Percentiles rank a stretch among this genome's conserved stretches.
Conservation (phyloP, 1,139 yeast genomes). For the Candida freyschussii region DNA sequence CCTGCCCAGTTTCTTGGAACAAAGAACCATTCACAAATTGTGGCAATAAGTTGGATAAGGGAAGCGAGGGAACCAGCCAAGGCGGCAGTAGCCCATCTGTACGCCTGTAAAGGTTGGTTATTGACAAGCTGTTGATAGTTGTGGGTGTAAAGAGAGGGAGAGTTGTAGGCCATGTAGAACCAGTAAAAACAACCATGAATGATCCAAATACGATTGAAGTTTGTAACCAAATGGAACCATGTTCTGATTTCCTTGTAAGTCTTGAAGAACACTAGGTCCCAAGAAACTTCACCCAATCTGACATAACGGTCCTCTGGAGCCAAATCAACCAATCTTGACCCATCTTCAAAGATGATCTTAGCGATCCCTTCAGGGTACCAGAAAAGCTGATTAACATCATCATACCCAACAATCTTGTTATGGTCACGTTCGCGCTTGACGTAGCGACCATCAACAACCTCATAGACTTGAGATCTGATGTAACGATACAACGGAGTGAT, state of each 20-base stretch:
- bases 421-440: slow-evolving; percentile 98
- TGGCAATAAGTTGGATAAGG: slow-evolving; percentile 78
- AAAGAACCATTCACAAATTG: slow-evolving; percentile 89
- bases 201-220: slow-evolving; percentile 97
- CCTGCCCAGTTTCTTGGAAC: slow-evolving; percentile 99
- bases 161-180: slow-evolving; percentile 91
- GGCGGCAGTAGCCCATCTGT: slow-evolving; percentile 90
- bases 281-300: slow-evolving; percentile 86
- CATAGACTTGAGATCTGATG: slow-evolving; percentile 93
- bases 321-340: slow-evolving; percentile 83
- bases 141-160: slow-evolving; percentile 86
- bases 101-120: slow-evolving; percentile 81
- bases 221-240: slow-evolving; percentile 94
- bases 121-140: slow-evolving; percentile 78
- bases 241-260: slow-evolving; percentile 96
- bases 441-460: slow-evolving; percentile 88
- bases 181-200: slow-evolving; percentile 85
- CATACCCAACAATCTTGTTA: slow-evolving; percentile 91
- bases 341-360: slow-evolving; percentile 86
- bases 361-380: slow-evolving; percentile 99
- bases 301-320: slow-evolving; percentile 86
- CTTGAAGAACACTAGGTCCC: slow-evolving; percentile 92
- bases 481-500: slow-evolving; percentile 89
- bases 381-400: slow-evolving; percentile 96
- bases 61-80: slow-evolving; percentile 89